Conservation (phyloP, 257 asterid genomes). For the Penstemon eatonii region DNA sequence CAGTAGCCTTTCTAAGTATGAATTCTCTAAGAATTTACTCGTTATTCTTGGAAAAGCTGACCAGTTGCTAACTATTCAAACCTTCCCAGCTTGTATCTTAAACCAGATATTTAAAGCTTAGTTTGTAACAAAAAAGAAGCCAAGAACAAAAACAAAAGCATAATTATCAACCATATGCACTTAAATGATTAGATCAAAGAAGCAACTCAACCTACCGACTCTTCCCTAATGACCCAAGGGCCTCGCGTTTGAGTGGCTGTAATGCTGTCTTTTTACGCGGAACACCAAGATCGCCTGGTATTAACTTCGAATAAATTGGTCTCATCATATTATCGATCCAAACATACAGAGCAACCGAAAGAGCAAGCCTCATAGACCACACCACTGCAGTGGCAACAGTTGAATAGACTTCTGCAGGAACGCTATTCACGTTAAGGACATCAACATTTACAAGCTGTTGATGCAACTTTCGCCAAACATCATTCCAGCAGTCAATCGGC, state of each 20-base stretch:
- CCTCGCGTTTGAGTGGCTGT: conserved; percentile 56
- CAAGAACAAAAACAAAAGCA: not conserved
- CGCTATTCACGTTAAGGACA: conserved; percentile 67
- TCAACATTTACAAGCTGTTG: conserved; percentile 93
- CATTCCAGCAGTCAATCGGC: conserved; percentile 98
- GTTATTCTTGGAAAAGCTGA: conserved; percentile 8
- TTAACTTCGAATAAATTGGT: conserved; percentile 82
- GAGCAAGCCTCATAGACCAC: conserved; percentile 98
- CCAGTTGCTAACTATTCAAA: conserved; percentile 20
- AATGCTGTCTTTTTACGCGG: conserved; percentile 60
- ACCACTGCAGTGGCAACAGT: conserved; percentile 86
- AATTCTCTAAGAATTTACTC: conserved; percentile 14
- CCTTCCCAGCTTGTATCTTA: conserved; percentile 6
- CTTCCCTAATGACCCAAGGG: conserved; percentile 95
- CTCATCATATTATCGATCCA: conserved; percentile 86
- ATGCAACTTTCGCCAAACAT: conserved; percentile 94
- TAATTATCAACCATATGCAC: not conserved
- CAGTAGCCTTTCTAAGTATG: conserved; percentile 2
- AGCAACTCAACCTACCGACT: conserved; percentile 66
- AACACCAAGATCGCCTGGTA: conserved; percentile 90
- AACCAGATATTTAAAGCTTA: conserved; percentile 9
- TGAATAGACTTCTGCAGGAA: conserved; percentile 79
- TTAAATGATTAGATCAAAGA: conserved; percentile 16
- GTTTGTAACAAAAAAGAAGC: conserved; percentile 19
- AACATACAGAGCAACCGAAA: conserved; percentile 69